phyloP scores from a whole-genome alignment of 177 flowering plant species.

The Vitis hybrid region DNA sequence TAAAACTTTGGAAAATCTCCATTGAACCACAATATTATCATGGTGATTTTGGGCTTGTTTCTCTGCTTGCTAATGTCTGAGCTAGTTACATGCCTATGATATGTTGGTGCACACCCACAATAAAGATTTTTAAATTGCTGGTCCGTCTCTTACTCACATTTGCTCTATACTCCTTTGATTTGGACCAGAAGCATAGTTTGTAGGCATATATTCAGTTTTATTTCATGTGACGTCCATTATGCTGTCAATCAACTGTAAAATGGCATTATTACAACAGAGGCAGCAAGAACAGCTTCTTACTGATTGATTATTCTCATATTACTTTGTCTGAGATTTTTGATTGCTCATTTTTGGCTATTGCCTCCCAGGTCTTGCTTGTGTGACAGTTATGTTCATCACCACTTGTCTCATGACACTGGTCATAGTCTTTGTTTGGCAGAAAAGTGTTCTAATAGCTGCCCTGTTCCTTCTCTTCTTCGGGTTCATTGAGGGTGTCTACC shows the following conservation, averaged over 20 bases:
- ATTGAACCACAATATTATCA: too few relatives aligned
- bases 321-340: conserved; percentile 1
- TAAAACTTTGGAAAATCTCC: too few relatives aligned
- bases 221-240: not conserved
- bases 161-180: not conserved
- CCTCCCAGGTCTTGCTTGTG: conserved; percentile 75
- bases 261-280: not conserved
- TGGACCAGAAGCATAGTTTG: not conserved
- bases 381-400: conserved; percentile 83
- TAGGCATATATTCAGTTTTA: not conserved
- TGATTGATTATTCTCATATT: conserved; percentile 2
- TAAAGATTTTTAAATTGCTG: too few relatives aligned
- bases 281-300: not conserved
- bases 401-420: conserved; percentile 87
- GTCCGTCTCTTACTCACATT: not conserved
- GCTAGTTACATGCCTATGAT: too few relatives aligned
- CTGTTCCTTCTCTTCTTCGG: conserved; percentile 67
- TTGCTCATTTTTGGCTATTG: conserved; percentile 9
- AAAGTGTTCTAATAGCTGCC: conserved; percentile 46
- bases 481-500: conserved; percentile 62
- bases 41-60: too few relatives aligned
- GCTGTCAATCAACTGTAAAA: not conserved
- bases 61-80: too few relatives aligned
- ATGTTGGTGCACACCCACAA: too few relatives aligned
- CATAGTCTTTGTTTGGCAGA: conserved; percentile 76